phyloP scores from a whole-genome alignment of 1,139 yeast genomes.

The Suhomyces bribrorum region DNA sequence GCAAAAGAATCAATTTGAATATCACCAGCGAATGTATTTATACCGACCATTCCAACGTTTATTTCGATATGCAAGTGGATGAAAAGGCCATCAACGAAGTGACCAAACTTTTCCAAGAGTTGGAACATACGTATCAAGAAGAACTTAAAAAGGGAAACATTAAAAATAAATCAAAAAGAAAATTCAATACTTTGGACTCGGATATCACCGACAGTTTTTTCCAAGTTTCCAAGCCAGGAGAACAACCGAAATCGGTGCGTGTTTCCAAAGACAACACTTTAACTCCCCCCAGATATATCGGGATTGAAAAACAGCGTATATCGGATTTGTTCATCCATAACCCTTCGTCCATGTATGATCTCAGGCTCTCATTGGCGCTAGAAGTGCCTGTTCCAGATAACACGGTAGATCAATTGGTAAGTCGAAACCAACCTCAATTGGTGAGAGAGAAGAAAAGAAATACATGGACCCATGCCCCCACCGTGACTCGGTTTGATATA shows the following conservation, averaged over 20 bases:
- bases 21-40: constrained; percentile 75
- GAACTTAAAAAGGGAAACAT: constrained; percentile 26
- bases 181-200: constrained; percentile 42
- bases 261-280: constrained; percentile 61
- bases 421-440: constrained; percentile 46
- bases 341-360: constrained; percentile 78
- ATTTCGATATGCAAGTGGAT: constrained; percentile 71
- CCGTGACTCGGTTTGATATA: constrained; percentile 69
- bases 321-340: constrained; percentile 70
- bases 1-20: constrained; percentile 66
- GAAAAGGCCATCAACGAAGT: constrained; percentile 65
- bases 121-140: constrained; percentile 51
- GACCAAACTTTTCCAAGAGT: constrained; percentile 55
- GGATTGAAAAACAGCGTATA: constrained; percentile 71
- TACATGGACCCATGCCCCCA: constrained; percentile 65
- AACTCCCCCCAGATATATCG: constrained; percentile 65
- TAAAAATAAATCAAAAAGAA: constrained; percentile 34
- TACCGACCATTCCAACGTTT: constrained; percentile 56
- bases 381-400: constrained; percentile 72
- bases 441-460: constrained; percentile 65
- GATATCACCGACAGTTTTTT: constrained; percentile 46
- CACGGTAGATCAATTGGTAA: constrained; percentile 42
- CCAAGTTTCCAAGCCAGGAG: constrained; percentile 41
- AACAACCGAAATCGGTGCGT: constrained; percentile 62
- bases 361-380: constrained; percentile 70